Conservation (phyloP, 2,329 filamentous ascomycete genomes). For the Hypoxylon sp. region DNA sequence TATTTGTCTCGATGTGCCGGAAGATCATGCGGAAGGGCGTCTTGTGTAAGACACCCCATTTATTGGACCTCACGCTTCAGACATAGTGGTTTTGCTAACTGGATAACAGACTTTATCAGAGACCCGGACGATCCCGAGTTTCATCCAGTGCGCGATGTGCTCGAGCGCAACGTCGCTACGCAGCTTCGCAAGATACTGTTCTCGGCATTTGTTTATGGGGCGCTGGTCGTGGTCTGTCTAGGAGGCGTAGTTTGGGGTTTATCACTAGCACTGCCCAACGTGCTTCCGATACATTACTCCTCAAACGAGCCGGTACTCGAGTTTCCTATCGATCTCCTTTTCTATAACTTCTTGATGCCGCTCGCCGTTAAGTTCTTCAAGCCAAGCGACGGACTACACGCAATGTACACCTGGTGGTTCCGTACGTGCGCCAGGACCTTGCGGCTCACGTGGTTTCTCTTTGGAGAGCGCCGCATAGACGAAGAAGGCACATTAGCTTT, state of each 20-base stretch:
- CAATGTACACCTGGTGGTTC: constrained; percentile 97
- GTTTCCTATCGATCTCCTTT: constrained; percentile 92
- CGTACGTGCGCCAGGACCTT: constrained; percentile 82
- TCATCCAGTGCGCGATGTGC: constrained; percentile 94
- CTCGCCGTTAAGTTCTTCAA: constrained; percentile 85
- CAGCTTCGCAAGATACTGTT: constrained; percentile 97
- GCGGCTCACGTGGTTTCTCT: constrained; percentile 91
- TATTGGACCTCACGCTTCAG: constrained; percentile 10
- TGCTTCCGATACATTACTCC: constrained; percentile 93
- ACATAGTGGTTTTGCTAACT: constrained; percentile 47
- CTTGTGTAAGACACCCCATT: constrained; percentile 73
- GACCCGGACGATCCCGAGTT: constrained; percentile 99
- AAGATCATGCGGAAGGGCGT: constrained; percentile 97
- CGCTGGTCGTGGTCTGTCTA: constrained; percentile 89
- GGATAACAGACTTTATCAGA: constrained; percentile 83
- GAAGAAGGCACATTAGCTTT: constrained; percentile 80
- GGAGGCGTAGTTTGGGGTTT: constrained; percentile 97
- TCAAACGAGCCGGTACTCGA: constrained; percentile 92
- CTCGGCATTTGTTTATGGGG: constrained; percentile 94
- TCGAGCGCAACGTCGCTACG: constrained; percentile 91
- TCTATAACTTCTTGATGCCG: constrained; percentile 97
- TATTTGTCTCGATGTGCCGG: constrained; percentile 98
- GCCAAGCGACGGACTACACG: constrained; percentile 84
- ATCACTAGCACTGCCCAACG: constrained; percentile 71
- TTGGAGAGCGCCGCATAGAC: constrained; percentile 82